Percentiles rank a stretch among this genome's conserved stretches.
Conservation (phyloP, 2,329 filamentous ascomycete genomes). For the Aspergillus sp. region DNA sequence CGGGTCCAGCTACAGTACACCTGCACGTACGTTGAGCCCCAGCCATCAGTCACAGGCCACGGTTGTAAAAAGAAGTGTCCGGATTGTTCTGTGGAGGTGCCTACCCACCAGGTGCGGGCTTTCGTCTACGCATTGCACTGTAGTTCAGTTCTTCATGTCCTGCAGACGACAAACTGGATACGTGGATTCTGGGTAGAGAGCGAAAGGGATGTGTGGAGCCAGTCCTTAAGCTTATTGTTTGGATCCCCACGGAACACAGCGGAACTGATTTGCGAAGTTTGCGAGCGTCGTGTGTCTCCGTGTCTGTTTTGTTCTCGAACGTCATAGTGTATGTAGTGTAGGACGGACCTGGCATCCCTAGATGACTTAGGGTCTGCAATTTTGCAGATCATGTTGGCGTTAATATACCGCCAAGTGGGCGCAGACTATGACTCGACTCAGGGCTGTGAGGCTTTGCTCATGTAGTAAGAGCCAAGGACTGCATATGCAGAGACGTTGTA, state of each 20-base stretch:
- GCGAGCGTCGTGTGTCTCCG: background rate
- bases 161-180: background rate
- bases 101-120: background rate
- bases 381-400: background rate
- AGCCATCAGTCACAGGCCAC: background rate
- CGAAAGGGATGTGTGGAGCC: background rate
- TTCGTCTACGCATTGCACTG: background rate
- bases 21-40: background rate
- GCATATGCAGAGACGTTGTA: slow-evolving; percentile 9
- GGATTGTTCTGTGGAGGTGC: slow-evolving; percentile 1
- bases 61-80: background rate
- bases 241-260: background rate
- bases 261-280: slow-evolving; percentile 2
- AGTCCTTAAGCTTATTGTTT: slow-evolving; percentile 14
- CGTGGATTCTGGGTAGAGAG: background rate
- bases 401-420: background rate
- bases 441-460: background rate
- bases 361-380: background rate
- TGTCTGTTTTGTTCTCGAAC: background rate
- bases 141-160: slow-evolving; percentile 1
- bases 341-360: background rate
- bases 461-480: background rate
- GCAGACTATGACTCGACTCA: background rate
- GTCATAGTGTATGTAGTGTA: background rate
- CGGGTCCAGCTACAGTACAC: background rate